Conservation (phyloP, 345 rosid genomes). For the Arabis alpina region DNA sequence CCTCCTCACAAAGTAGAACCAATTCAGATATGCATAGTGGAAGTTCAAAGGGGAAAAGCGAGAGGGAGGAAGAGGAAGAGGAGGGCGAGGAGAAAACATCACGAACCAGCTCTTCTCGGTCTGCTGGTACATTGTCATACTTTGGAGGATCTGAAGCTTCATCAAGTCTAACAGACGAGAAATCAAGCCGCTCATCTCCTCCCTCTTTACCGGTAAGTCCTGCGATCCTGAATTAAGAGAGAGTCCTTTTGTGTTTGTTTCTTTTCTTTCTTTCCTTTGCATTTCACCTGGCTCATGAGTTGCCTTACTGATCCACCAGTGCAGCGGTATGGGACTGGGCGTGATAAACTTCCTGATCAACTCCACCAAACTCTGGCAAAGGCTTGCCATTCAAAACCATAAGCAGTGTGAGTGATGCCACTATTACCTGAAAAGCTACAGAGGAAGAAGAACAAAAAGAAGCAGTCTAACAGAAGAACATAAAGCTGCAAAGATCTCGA, state of each 20-base stretch:
- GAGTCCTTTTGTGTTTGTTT: background rate
- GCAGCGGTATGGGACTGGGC: conserved; percentile 53
- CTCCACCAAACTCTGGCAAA: conserved; percentile 60
- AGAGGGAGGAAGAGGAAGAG: conserved; percentile 42
- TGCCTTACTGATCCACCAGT: conserved; percentile 37
- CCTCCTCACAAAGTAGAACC: conserved; percentile 36
- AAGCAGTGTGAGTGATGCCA: conserved; percentile 46
- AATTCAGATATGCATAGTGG: conserved; percentile 46
- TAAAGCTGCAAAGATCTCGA: conserved; percentile 32
- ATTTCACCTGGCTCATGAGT: conserved; percentile 21
- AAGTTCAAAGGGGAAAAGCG: conserved; percentile 35
- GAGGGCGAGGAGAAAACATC: conserved; percentile 45
- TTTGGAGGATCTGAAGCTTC: conserved; percentile 46
- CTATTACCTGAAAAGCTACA: conserved; percentile 27
- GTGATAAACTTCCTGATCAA: conserved; percentile 55
- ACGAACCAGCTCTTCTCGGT: conserved; percentile 48
- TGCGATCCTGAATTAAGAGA: conserved; percentile 22
- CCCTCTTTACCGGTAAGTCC: conserved; percentile 61
- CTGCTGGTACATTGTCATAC: conserved; percentile 43
- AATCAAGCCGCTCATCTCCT: conserved; percentile 51
- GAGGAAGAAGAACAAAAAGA: background rate
- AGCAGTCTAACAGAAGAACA: background rate
- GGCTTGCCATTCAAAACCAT: conserved; percentile 55
- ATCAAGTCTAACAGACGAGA: conserved; percentile 37
- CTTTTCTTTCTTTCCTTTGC: background rate